Base-by-base conservation (phyloP, 495 filamentous ascomycete species). In the Coniosporium apollinis region DNA sequence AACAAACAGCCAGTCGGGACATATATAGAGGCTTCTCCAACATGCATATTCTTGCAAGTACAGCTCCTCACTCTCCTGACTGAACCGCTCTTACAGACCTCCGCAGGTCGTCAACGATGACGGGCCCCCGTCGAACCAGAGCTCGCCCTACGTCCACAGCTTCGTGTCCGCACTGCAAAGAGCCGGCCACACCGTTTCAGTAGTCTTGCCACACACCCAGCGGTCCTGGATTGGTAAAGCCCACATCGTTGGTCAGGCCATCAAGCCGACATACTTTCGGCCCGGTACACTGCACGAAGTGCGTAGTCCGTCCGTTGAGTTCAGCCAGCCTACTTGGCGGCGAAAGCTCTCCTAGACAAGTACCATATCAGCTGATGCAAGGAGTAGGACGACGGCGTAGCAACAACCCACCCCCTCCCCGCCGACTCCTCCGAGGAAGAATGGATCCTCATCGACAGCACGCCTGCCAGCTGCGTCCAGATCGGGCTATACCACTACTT, bases 171-270 rank as follows among this genome's bases (percentile, higher is more conserved):
- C 74, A 16, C 76, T 97, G 24, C 81, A 89, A 57, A 47, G 59
- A 20, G 70, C 72, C 13, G 82, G 86, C 7, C 86, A 91, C 55
- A 67, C 64, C 24, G 83, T 96, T 39, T 87, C 81, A 2, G 86
- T 96, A 28, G 71, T 89, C 39, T 70, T 97, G 3, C 89, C 89
- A 0, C 76, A 94, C 56, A 74, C 74, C 7, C 89, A 97, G 57
- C 77, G 86, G 31, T 91, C 82, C 35, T 97, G 89, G 89, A 94
- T 97, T 46, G 84, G 85, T 37, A 97, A 97, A 62, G 89, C 89
- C 15, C 87, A 96, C 52, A 74, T 94, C 28, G 76, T 93, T 41
- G 83, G 83, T 36, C 74, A 82, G 46, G 76, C 78, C 14, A 70
- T 92, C 26, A 81, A 77, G 39, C 83, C 86, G 3, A 74, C 74